A percentile compares a stretch with the other conserved stretches of the same genome.
phyloP scores from a whole-genome alignment of 257 asterid species.

The Cordia subcordata region DNA sequence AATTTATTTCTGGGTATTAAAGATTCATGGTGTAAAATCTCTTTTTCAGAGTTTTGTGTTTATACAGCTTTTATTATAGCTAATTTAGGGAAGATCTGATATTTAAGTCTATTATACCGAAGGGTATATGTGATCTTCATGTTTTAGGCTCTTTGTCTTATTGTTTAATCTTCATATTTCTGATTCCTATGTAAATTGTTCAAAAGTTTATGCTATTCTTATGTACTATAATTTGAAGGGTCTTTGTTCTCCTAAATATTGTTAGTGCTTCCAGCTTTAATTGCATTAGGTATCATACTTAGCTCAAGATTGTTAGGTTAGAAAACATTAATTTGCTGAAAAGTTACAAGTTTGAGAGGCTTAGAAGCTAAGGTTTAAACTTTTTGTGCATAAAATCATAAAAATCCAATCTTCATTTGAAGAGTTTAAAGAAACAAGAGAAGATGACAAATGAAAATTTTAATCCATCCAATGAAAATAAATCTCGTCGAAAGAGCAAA shows the following conservation, averaged over 20 bases:
- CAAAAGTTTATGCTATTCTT: too few species aligned
- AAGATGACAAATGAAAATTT: conserved; percentile 50
- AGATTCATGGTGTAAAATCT: not conserved
- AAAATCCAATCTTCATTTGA: too few species aligned
- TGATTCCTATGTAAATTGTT: not conserved
- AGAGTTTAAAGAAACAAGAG: too few species aligned
- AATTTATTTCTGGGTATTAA: not conserved
- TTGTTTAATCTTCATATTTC: too few species aligned
- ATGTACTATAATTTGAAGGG: too few species aligned
- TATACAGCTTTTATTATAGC: too few species aligned
- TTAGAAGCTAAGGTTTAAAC: not conserved
- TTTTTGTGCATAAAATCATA: too few species aligned
- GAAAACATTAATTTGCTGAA: not conserved
- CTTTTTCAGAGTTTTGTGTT: too few species aligned
- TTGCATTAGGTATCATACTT: not conserved
- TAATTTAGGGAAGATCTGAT: not conserved
- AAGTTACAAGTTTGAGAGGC: conserved; percentile 6
- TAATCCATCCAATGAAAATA: conserved; percentile 31
- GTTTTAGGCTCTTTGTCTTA: not conserved
- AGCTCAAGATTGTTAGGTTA: not conserved
- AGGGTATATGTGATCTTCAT: not conserved
- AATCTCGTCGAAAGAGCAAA: conserved; percentile 47
- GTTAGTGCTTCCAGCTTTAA: not conserved
- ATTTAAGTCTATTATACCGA: not conserved
- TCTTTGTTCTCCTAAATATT: too few species aligned